Evolutionary conservation across 805 yeast species (phyloP), one percentile per base, ranked within the genome.

Genomic region (Nakazawaea sp.): DNA sequence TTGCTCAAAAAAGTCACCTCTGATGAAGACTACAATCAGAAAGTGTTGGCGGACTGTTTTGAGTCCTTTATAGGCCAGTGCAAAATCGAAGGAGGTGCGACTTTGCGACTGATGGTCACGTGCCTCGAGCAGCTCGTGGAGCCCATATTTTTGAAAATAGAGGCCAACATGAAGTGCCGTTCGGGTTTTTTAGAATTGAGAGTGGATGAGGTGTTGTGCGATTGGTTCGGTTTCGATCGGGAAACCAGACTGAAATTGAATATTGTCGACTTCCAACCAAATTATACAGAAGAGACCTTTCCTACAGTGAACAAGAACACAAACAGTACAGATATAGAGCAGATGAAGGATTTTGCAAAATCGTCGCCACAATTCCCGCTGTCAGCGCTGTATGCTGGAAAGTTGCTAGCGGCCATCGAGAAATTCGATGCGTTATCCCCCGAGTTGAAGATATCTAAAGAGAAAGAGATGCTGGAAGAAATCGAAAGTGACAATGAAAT

Each of bases 1-100:
- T 51, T 53, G 35, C 50, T 66, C 35, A 51, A 59, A 37, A 52
- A 62, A 30, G 12, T 18, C 13, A 61, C 57, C 39, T 56, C 62
- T 25, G 57, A 58, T 39, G 65, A 58, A 35, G 50, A 51, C 30
- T 63, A 66, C n/a, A 59, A 55, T 33, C 66, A 61, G 42, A 66
- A 66, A 45, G 58, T 66, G 12, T 59, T 53, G 46, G 72, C 72
- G 6, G 72, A 66, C 50, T 55, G 63, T 10, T 66, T 66, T 38
- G 72, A 66, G 47, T 70, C 72, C 3, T 66, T 65, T 38, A 53
- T 66, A 12, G 71, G 71, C 1, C 70, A n/a, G 21, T 6, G 24
- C 6, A 30, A 30, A 24, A 8, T 30, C 7, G 34, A 35, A 23
- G 38, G 38, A 9, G 33, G 33, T 3, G 25, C 29, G 18, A 11